Conservation (phyloP, 1,139 yeast genomes). For the Candida tetrigidarum region DNA sequence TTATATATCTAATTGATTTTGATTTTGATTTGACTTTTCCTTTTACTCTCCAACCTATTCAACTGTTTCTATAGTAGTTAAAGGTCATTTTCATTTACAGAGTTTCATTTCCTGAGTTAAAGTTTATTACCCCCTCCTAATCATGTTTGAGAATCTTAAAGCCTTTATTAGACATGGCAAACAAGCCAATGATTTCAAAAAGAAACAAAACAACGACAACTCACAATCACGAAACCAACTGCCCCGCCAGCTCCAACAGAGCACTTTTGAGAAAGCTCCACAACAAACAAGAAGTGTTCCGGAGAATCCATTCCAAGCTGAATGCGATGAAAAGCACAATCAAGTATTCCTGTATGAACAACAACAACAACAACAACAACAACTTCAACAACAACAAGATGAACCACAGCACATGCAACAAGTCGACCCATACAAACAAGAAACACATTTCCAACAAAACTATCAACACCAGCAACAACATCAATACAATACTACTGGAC, state of each 20-base stretch:
- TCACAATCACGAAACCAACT: conserved; percentile 5
- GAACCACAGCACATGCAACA: conserved; percentile 17
- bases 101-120: background rate
- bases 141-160: conserved; percentile 63
- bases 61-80: background rate
- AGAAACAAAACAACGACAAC: conserved; percentile 17
- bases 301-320: background rate
- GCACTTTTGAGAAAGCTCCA: conserved; percentile 3
- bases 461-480: conserved; percentile 8
- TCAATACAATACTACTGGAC: conserved; percentile 15
- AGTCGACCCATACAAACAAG: conserved; percentile 10
- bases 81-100: background rate
- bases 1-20: background rate
- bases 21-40: background rate
- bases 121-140: background rate
- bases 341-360: conserved; percentile 1
- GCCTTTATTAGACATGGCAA: conserved; percentile 86
- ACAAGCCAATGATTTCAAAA: conserved; percentile 58
- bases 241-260: conserved; percentile 4
- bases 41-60: background rate
- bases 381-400: conserved; percentile 9
- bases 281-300: conserved; percentile 2
- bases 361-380: conserved; percentile 3
- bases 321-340: background rate
- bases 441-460: conserved; percentile 3